Base-by-base conservation (phyloP, 2,329 filamentous ascomycete genomes). In the Fusarium odoratissimum region DNA sequence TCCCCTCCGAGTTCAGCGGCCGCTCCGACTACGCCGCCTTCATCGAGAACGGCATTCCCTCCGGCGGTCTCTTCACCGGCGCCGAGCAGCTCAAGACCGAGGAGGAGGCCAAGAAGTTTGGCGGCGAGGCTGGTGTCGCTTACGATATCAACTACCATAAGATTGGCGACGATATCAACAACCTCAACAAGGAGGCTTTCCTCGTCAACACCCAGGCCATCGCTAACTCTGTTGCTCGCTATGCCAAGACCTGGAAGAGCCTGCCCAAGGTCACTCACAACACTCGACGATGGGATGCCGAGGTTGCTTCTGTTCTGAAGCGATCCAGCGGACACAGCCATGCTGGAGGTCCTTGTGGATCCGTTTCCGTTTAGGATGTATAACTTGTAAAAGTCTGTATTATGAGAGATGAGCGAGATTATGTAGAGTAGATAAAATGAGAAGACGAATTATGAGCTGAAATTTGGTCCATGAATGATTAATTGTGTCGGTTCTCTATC, bases 1-100 rank as follows among this genome's bases (percentile, higher is more conserved):
- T 88, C 1, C 87, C 88, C 33, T 90, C 90, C 30, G 86, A 88
- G 49, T 93, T 93, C 76, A 87, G 88, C 78, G 90, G 90, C 10
- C 87, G 90, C 59, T 90, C 87, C 48, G 91, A 93, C 78, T 93
- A 93, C 76, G 90, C 87, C 42, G 89, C 87, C 6, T 93, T 93
- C 82, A 88, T 92, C 69, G 86, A 88, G 76, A 88, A 87, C 72
- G 89, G 89, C 14, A 91, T 93, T 65, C 89, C 92, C 5, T 87
- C 88, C 1, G 91, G 91, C 31, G 92, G 92, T 17, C 85, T 93
- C 64, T 91, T 91, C 75, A 93, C 91, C 13, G 91, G 91, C 16
- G 91, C 91, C 5, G 90, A 92, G 78, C 87, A 83, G 9, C 78
- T 90, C 79, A 92, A 91, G 86, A 91, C 89, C 0, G 83, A 84